phyloP scores from a whole-genome alignment of 306 rosid species.

The Castanea crenata region DNA sequence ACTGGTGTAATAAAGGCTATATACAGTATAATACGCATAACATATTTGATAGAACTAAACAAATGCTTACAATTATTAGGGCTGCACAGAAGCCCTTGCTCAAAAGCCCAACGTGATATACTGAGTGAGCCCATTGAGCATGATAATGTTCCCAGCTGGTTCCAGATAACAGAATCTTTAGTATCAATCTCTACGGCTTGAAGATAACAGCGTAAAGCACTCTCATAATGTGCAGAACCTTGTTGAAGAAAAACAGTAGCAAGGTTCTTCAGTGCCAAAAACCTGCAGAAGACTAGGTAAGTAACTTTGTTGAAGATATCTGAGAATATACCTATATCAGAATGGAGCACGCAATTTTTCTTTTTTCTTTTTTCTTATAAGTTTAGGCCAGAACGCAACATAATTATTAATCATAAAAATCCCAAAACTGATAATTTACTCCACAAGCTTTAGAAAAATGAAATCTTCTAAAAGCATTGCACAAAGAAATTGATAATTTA shows the following conservation, averaged over 20 bases:
- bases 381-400: too few species aligned
- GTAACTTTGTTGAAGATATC: conserved; percentile 13
- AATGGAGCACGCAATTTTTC: background rate
- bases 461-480: background rate
- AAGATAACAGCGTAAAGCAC: conserved; percentile 83
- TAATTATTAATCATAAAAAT: background rate
- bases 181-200: conserved; percentile 97
- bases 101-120: conserved; percentile 99
- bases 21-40: background rate
- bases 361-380: background rate
- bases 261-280: conserved; percentile 92
- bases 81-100: conserved; percentile 95
- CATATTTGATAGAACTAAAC: background rate
- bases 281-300: conserved; percentile 51
- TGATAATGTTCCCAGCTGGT: conserved; percentile 90
- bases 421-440: background rate
- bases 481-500: background rate
- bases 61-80: conserved; percentile 89
- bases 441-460: background rate
- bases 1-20: conserved; percentile 4
- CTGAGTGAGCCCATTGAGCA: conserved; percentile 86
- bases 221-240: conserved; percentile 79
- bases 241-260: conserved; percentile 88
- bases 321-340: conserved; percentile 4
- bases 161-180: conserved; percentile 97